Evolutionary conservation across 495 filamentous ascomycete species (phyloP), one percentile per base, ranked within the genome.

Genomic region (Tuber borchii): DNA sequence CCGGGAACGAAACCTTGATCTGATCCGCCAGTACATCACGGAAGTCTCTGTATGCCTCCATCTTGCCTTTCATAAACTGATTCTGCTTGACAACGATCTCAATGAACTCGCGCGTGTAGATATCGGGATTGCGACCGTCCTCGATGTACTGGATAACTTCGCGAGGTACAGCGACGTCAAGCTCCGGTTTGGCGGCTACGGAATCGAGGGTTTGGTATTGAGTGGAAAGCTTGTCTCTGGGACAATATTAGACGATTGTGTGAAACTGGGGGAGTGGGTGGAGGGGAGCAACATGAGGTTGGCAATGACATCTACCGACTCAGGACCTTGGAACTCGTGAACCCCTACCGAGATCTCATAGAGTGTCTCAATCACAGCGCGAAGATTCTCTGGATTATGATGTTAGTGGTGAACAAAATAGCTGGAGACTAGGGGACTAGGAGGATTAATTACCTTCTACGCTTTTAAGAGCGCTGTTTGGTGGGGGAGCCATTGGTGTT

Each of bases 31-130:
- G 84, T 37, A 94, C 88, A 84, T 98, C 93, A 71, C 93, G 86
- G 82, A 99, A 97, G 26, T 83, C 82, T 7, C 86, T 86, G 85
- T 97, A 97, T 26, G 93, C 96, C 85, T 90, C 87, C 83, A 87
- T 88, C 87, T 93, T 94, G 34, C 95, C 95, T 81, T 92, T 91
- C 80, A 95, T 85, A 75, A 91, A 87, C 85, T 97, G 94, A 83
- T 98, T 98, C 45, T 88, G 87, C 77, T 90, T 88, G 83, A 95
- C 89, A 37, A 93, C 92, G 31, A 93, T 86, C 89, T 99, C 96
- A 70, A 98, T 93, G 82, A 97, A 97, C 86, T 98, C 94, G 51
- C 95, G 89, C 73, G 95, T 98, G 87, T 97, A 99, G 85, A 99
- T 97, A 83, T 98, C 95, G 20, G 95, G 95, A 85, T 99, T 99